A percentile compares a stretch with the other conserved stretches of the same genome.
These are phyloP conservation scores for Pichia insulana DNA, from an alignment of 805 yeast genomes.

Conservation along the genomic window DNA sequence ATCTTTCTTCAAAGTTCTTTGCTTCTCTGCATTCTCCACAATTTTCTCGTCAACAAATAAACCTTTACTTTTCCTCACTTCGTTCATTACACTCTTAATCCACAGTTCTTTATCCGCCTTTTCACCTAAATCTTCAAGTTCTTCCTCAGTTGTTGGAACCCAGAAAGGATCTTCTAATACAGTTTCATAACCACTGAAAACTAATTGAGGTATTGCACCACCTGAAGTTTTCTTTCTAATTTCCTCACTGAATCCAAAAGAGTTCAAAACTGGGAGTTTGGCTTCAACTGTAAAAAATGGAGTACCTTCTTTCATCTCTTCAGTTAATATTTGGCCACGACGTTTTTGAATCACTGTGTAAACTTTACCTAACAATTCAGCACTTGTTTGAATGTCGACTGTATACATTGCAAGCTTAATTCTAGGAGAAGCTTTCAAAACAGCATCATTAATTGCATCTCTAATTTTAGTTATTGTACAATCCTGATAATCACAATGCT, in stretches of 20 bases:
- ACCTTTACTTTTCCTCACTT: conserved; percentile 79
- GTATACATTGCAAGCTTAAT: conserved; percentile 85
- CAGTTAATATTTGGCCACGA: conserved; percentile 76
- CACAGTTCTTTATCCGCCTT: conserved; percentile 75
- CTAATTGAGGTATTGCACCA: conserved; percentile 93
- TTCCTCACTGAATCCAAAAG: conserved; percentile 94
- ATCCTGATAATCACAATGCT: conserved; percentile 15
- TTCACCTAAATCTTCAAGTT: conserved; percentile 87
- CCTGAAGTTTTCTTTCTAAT: conserved; percentile 90
- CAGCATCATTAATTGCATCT: conserved; percentile 60
- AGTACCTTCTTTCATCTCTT: conserved; percentile 97
- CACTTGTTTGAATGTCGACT: conserved; percentile 90
- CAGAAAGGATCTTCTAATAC: conserved; percentile 94
- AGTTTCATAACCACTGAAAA: conserved; percentile 79
- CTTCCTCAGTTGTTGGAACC: conserved; percentile 98
- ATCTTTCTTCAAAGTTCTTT: conserved; percentile 75
- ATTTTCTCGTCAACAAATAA: conserved; percentile 83
- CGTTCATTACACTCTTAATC: conserved; percentile 80
- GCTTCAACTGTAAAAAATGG: conserved; percentile 89
- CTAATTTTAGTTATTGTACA: conserved; percentile 50
- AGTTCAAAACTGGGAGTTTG: conserved; percentile 84
- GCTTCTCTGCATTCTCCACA: conserved; percentile 88
- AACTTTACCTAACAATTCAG: conserved; percentile 92
- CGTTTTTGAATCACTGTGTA: conserved; percentile 88
- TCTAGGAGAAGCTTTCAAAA: conserved; percentile 81